Conservation (phyloP, 2,329 filamentous ascomycete species). For the Pyrenochaeta sp. region DNA sequence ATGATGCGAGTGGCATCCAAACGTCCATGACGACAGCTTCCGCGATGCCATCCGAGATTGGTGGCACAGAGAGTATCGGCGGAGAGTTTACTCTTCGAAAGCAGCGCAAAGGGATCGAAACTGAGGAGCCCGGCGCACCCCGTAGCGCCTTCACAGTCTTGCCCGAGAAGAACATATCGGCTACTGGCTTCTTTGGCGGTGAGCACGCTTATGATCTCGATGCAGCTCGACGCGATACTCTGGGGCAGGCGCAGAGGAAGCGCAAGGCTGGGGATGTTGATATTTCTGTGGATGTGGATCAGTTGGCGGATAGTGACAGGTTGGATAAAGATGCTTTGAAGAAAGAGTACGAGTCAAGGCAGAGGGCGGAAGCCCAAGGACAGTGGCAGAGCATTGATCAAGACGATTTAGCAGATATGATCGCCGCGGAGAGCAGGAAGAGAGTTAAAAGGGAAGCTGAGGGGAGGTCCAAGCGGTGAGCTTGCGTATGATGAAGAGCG, state of each 20-base stretch:
- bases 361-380: conserved; percentile 66
- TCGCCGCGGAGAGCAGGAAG: conserved; percentile 91
- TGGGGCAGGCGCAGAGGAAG: conserved; percentile 89
- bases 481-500: background rate
- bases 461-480: conserved; percentile 67
- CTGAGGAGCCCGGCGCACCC: conserved; percentile 76
- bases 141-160: conserved; percentile 88
- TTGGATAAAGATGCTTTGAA: conserved; percentile 85
- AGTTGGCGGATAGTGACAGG: conserved; percentile 75
- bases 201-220: conserved; percentile 92
- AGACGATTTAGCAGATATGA: conserved; percentile 95
- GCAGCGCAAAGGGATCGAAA: conserved; percentile 79
- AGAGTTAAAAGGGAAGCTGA: conserved; percentile 88
- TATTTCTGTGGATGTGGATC: conserved; percentile 87
- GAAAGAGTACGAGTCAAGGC: conserved; percentile 78
- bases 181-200: conserved; percentile 94
- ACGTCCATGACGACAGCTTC: conserved; percentile 79
- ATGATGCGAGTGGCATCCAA: conserved; percentile 67
- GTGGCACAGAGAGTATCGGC: conserved; percentile 76
- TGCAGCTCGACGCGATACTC: conserved; percentile 62
- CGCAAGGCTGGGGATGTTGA: conserved; percentile 92
- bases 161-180: conserved; percentile 83
- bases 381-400: conserved; percentile 80
- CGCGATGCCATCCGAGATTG: conserved; percentile 80
- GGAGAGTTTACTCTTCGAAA: conserved; percentile 94